Evolutionary conservation across 139 green algal genomes (phyloP), one percentile per base, ranked within the genome.

Genomic region (Zygnema cylindricum): DNA sequence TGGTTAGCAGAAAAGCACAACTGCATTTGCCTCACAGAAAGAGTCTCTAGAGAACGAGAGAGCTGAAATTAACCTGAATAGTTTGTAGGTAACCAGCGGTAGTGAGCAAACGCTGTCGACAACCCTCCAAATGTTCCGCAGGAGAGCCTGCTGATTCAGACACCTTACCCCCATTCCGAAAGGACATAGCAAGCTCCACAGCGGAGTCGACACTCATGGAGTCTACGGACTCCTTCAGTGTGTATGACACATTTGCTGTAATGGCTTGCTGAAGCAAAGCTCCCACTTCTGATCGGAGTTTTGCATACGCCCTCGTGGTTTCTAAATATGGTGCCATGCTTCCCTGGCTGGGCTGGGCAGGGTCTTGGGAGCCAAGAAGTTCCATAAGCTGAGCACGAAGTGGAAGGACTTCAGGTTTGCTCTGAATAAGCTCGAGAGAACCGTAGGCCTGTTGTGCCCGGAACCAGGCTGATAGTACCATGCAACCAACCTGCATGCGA

Each of bases 301-400:
- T 94, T 33, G 71, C 71, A n/a, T 94, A 90, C 76, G 93, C 79
- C 32, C 69, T 71, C n/a, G 39, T 30, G 32, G 93, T 36, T 88
- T 97, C 95, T 1, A 22, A 55, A 78, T 96, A 98, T 0, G 94
- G 92, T 43, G 92, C 89, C 11, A 84, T 41, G 38, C 81, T 77
- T 69, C 55, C 54, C 1, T 73, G 75, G 42, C 54, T 81, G 41
- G 87, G 90, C 55, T 81, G 76, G 11, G 87, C 39, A 0, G 90
- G 55, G 55, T 90, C 77, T 2, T 77, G 69, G 1, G 43, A 39
- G 21, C 54, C 23, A 3, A 91, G 57, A 2, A 90, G 85, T 7
- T 55, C 42, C n/a, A 81, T 7, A 16, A 79, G 71, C 36, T 16
- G 38, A 11, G 71, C 3, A 16, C 71, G 71, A 11, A 79, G 71